A percentile compares a stretch with the other conserved stretches of the same genome.
Conservation (phyloP, 2,329 filamentous ascomycete species). For the Lanzia echinophila region DNA sequence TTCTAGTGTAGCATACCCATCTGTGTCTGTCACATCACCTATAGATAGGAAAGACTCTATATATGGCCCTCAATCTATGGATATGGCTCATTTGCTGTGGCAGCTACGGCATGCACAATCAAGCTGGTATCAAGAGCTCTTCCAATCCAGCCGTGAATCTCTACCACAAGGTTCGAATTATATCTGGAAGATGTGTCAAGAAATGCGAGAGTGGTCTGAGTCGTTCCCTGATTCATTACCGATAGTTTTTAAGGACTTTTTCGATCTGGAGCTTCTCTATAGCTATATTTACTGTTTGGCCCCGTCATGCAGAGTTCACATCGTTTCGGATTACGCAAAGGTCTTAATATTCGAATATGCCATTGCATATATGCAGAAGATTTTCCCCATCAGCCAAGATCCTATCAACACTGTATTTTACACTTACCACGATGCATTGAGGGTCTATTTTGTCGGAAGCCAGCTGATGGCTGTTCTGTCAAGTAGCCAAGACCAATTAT, state of each 20-base stretch:
- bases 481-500: conserved; percentile 49
- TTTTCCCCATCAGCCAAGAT: conserved; percentile 60
- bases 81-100: conserved; percentile 72
- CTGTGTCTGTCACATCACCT: conserved; percentile 31
- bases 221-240: conserved; percentile 62
- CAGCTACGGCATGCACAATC: conserved; percentile 82
- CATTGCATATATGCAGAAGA: conserved; percentile 70
- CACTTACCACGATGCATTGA: conserved; percentile 81
- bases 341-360: conserved; percentile 80
- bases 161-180: conserved; percentile 63
- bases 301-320: conserved; percentile 66
- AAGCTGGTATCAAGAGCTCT: conserved; percentile 80
- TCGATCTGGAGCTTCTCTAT: conserved; percentile 84
- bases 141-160: conserved; percentile 67
- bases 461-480: conserved; percentile 57
- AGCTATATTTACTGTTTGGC: conserved; percentile 87
- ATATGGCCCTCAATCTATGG: conserved; percentile 45
- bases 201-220: conserved; percentile 76
- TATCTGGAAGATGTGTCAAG: conserved; percentile 68
- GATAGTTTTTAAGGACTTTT: conserved; percentile 62
- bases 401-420: conserved; percentile 59
- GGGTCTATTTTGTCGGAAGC: conserved; percentile 68
- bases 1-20: conserved; percentile 71
- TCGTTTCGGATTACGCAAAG: conserved; percentile 69
- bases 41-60: conserved; percentile 33